Evolutionary conservation across 2,329 filamentous ascomycete genomes (phyloP), one percentile per base, ranked within the genome.

Genomic region (Leptodontidium sp.): DNA sequence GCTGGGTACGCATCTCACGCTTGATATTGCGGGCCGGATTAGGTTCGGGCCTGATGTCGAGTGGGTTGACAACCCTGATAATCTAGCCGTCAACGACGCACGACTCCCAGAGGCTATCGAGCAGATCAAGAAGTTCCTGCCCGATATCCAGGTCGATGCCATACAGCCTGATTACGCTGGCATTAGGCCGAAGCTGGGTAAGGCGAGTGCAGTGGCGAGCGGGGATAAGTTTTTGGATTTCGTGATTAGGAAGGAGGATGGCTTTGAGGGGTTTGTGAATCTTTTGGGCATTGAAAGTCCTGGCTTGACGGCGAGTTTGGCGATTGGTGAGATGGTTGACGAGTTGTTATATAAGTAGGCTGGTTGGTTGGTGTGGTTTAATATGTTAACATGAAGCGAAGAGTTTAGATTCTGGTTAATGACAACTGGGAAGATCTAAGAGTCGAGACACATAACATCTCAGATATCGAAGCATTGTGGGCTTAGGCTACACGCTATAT

Each of bases 1-100:
- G 0, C 83, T 99, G 0, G 96, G 96, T 59, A 98, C 96, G 0
- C 96, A 99, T 80, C 84, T 99, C 21, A 99, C 96, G 0, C 86
- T 98, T 67, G 96, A 99, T 79, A 86, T 98, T 81, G 87, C 84
- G 0, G 94, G 95, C 0, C 88, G 93, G 0, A 86, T 98, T 53
- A 91, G 93, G 47, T 99, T 99, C 79, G 96, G 96, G 0, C 96
- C 96, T 0, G 96, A 99, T 77, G 92, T 98, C 15, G 93, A 98
- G 79, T 98, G 96, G 96, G 91, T 97, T 0, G 87, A 91, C 61
- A 82, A 84, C 0, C 88, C 93, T 0, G 80, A 82, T 9, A 89
- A 97, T 75, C 84, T 97, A n/a, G 83, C 84, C 1, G 90, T 92
- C 17, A 93, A 88, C 72, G 81, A 84, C 1, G 83, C 83, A 26